Conservation (phyloP, 306 rosid species). For the Rubus idaeus region DNA sequence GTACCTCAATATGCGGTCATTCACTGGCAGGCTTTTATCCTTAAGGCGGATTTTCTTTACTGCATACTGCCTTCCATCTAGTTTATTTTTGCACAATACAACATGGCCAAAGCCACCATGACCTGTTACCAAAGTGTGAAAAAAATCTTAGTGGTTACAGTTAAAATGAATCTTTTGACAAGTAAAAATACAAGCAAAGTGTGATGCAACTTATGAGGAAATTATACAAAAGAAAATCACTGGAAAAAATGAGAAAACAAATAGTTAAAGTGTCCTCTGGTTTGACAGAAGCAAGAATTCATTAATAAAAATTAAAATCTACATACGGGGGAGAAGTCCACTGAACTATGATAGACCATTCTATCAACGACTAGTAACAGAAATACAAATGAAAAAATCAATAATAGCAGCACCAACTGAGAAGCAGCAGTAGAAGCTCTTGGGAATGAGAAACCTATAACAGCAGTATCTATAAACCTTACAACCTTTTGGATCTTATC, state of each 20-base stretch:
- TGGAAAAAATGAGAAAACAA: not conserved
- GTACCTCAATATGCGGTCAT: conserved; percentile 89
- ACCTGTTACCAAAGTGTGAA: conserved; percentile 43
- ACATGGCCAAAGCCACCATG: conserved; percentile 99
- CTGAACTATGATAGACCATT: not conserved
- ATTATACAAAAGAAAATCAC: not conserved
- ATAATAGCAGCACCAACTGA: not conserved
- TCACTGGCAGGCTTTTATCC: conserved; percentile 74
- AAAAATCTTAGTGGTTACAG: not conserved
- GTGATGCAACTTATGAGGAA: not conserved
- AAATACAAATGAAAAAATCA: not conserved
- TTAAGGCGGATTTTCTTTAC: conserved; percentile 88
- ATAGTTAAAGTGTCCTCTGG: not conserved
- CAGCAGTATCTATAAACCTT: not conserved
- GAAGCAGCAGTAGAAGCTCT: not conserved
- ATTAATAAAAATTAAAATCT: not conserved
- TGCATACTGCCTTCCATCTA: conserved; percentile 96
- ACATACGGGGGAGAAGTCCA: not conserved
- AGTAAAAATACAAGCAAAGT: not conserved
- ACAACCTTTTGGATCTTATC: not conserved
- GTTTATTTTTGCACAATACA: conserved; percentile 88
- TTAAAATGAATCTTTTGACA: not conserved
- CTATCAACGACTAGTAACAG: not conserved
- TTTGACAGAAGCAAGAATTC: not conserved
- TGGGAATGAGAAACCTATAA: not conserved